Base-by-base conservation (phyloP, 108 stramenopile species). In the Skeletonema potamos region DNA sequence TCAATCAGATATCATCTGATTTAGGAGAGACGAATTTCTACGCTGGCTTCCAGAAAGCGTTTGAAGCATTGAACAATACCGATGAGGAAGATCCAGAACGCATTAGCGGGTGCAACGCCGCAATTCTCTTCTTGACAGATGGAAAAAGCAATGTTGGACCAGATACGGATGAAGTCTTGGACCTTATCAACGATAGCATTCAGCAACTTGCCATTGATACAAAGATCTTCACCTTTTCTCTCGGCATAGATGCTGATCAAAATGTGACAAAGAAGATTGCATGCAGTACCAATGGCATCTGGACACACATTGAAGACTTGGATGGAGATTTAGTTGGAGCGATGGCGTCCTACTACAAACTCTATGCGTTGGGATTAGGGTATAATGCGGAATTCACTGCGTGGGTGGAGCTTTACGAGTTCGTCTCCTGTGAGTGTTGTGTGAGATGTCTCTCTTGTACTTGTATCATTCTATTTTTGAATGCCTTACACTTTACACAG, bases 351-450 rank as follows among this genome's bases (percentile, higher is more conserved):
- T 89, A 89, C 72, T 86, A 84, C 67, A 68, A 74, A 43, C 58
- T 85, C 17, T 86, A 83, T 61, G 81, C 88, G 22, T 63, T 76
- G 48, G 85, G 86, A 22, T 79, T 89, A n/a, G 84, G 36, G 2
- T 34, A 11, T 8, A 85, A 89, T 43, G 51, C 60, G 32, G 55
- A 86, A 27, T 89, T 86, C 36, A 41, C 54, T 24, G 78, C 84
- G 24, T 89, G 85, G 88, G 86, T 86, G 10, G 79, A 85, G n/a
- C 88, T 85, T 17, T 89, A 89, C 54, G 20, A 39, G 30, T 85
- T 71, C 63, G 27, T 24, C 28, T 60, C 62, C 1, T 62, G 62
- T 24, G 65, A 41, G 39, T 41, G n/a, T n/a, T n/a, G n/a, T n/a
- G n/a, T n/a, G n/a, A n/a, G 7, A 37, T 37, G 8, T 37, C 8